Base-by-base conservation (phyloP, 139 green algal species). In the Cymbomonas tetramitiformis region DNA sequence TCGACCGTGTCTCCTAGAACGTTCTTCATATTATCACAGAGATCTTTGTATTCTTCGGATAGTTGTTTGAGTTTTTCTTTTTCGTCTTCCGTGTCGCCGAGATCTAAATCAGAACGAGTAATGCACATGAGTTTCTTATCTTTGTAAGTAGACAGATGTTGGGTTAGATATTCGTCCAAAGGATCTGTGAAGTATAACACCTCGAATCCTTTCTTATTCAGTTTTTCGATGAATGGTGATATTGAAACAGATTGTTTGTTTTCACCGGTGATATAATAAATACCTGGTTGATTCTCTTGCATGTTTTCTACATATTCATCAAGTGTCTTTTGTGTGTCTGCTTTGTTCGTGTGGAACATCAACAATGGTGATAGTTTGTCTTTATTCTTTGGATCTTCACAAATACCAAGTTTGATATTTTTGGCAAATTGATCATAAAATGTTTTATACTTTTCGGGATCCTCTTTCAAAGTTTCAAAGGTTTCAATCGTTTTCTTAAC, bases 181-280 rank as follows among this genome's bases (percentile, higher is more conserved):
- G 90, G 74, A 71, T 98, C 91, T 10, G 76, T 84, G 39, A 96
- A 70, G 75, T 90, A 98, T 48, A 98, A 72, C 39, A 98, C 82
- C 77, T 97, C 88, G 24, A 81, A 79, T 62, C 73, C 83, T 49
- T 80, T 78, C 55, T 81, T 72, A 32, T 75, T 65, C 24, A 96
- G 78, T 30, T 80, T 61, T 75, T 94, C 87, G 30, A 94, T 70
- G 56, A 94, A 94, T 8, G 87, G 87, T n/a, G 85, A 79, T 1
- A 65, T 67, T 1, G 68, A 58, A 9, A 81, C 84, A 4, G 67
- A 64, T 29, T 74, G 69, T 5, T 73, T 46, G 10, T 44, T 61
- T 39, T 78, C 75, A 4, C 77, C 74, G 5, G 81, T 85, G 54
- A 98, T 80, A 76, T 89, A 98, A 79, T 87, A 98, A 63, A 98